Evolutionary conservation across 805 yeast genomes (phyloP).

Genomic region (Diddensiella transvaalensis): DNA sequence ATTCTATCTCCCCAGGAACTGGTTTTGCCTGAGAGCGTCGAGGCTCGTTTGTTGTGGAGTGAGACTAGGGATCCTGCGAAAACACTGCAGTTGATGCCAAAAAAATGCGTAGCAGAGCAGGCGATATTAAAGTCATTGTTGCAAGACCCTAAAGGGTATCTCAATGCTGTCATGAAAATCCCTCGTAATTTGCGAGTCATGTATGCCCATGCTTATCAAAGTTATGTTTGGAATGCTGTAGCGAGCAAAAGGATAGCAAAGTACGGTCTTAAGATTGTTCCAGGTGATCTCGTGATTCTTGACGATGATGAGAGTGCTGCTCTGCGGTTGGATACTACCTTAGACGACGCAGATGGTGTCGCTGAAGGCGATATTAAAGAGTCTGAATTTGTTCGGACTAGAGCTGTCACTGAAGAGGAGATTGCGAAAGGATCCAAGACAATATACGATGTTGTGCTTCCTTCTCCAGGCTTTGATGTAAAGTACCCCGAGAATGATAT

Average conservation of each 20-base stretch:
- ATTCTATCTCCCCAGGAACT: conserved; percentile 82
- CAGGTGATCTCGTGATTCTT: conserved; percentile 72
- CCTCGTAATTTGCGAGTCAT: conserved; percentile 89
- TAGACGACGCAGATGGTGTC: conserved; percentile 42
- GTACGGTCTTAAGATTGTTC: conserved; percentile 66
- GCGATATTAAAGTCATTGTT: conserved; percentile 62
- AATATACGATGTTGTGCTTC: conserved; percentile 82
- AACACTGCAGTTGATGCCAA: conserved; percentile 78
- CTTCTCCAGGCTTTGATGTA: conserved; percentile 97
- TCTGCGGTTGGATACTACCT: conserved; percentile 19
- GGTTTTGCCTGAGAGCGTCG: conserved; percentile 76
- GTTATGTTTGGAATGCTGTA: conserved; percentile 88
- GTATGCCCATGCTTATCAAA: conserved; percentile 97
- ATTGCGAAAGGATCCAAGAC: conserved; percentile 52
- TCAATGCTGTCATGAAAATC: conserved; percentile 78
- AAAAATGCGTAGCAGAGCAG: conserved; percentile 80
- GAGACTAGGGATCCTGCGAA: conserved; percentile 60
- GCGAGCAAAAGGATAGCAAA: conserved; percentile 71
- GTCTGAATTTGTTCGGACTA: conserved; percentile 59
- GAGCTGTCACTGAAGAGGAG: conserved; percentile 73
- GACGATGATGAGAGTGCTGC: conserved; percentile 25
- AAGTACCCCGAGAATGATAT: conserved; percentile 71
- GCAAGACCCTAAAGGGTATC: conserved; percentile 54
- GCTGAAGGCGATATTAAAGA: conserved; percentile 70
- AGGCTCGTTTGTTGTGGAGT: conserved; percentile 80